These are phyloP conservation scores for Drosera capensis DNA, from an alignment of 148 eudicot species.

Conservation along the genomic window DNA sequence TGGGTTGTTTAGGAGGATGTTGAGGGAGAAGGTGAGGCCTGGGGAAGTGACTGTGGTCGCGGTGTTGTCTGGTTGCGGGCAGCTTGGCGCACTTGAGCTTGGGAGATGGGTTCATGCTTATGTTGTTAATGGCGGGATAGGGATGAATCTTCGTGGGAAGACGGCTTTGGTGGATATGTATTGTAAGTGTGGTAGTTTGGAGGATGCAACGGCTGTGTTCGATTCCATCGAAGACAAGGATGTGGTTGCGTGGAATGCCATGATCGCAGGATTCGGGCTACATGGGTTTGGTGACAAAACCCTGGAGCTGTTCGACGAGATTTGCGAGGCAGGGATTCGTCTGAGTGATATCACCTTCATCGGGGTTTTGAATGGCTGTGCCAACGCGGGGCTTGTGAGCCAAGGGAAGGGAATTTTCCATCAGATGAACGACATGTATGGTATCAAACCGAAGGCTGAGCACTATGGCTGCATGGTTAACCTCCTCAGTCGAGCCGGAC, in stretches of 20 bases:
- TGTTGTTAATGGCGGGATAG: slow-evolving; percentile 20
- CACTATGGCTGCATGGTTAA: slow-evolving; percentile 97
- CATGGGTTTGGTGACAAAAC: slow-evolving; percentile 67
- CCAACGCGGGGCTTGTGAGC: slow-evolving; percentile 55
- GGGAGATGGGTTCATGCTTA: slow-evolving; percentile 86
- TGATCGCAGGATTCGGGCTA: slow-evolving; percentile 68
- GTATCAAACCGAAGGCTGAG: slow-evolving; percentile 56
- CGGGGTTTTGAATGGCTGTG: slow-evolving; percentile 69
- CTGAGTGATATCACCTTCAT: slow-evolving; percentile 81
- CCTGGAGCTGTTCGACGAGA: slow-evolving; percentile 31
- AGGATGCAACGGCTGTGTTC: slow-evolving; percentile 54
- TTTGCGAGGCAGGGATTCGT: slow-evolving; percentile 20
- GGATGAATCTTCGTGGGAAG: slow-evolving; percentile 34
- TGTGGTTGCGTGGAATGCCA: slow-evolving; percentile 68
- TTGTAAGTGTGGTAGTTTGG: slow-evolving; percentile 75
- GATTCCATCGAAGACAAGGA: slow-evolving; percentile 46
- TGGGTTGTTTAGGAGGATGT: slow-evolving; percentile 47
- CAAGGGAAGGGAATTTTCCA: slow-evolving; percentile 45
- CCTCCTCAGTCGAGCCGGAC: slow-evolving; percentile 74
- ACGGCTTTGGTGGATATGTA: slow-evolving; percentile 86
- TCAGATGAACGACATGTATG: slow-evolving; percentile 32
- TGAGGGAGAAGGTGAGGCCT: slow-evolving; percentile 31
- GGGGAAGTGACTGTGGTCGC: slow-evolving; percentile 46
- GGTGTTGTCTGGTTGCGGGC: slow-evolving; percentile 75
- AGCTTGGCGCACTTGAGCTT: slow-evolving; percentile 60